Percentiles rank a stretch among this genome's conserved stretches.
Evolutionary conservation across 352 stramenopile species (phyloP).

Genomic region (Saprolegnia parasitica): DNA sequence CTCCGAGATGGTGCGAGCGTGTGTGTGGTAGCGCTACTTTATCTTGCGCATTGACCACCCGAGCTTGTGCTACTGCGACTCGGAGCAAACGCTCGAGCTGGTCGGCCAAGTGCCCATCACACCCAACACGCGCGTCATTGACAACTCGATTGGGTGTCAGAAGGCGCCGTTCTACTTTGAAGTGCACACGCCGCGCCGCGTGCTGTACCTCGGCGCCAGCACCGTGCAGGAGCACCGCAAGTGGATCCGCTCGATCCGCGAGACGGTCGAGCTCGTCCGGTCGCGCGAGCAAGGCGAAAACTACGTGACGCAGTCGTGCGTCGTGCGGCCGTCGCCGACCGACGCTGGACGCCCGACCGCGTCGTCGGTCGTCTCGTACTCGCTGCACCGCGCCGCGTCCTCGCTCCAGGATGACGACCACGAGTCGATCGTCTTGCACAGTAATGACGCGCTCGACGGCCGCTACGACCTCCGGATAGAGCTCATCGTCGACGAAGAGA

Average conservation of each 20-base stretch:
- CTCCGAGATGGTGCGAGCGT: background rate
- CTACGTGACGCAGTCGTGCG: slow-evolving; percentile 5
- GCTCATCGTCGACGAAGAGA: slow-evolving; percentile 14
- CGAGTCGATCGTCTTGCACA: background rate
- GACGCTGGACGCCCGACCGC: slow-evolving; percentile 52
- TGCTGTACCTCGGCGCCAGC: slow-evolving; percentile 9
- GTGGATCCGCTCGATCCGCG: slow-evolving; percentile 23
- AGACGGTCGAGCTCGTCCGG: slow-evolving; percentile 23
- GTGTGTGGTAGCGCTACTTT: slow-evolving; percentile 68
- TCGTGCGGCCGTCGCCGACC: slow-evolving; percentile 15
- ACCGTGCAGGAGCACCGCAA: slow-evolving; percentile 1
- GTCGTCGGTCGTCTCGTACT: slow-evolving; percentile 30
- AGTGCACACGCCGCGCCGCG: slow-evolving; percentile 13
- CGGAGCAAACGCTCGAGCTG: slow-evolving; percentile 75
- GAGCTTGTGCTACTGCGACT: slow-evolving; percentile 77
- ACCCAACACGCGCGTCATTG: slow-evolving; percentile 69
- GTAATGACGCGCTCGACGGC: background rate
- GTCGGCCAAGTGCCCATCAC: slow-evolving; percentile 64
- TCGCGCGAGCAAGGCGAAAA: slow-evolving; percentile 10
- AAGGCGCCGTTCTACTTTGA: slow-evolving; percentile 21
- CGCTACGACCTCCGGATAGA: slow-evolving; percentile 25
- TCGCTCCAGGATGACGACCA: slow-evolving; percentile 8
- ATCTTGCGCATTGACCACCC: slow-evolving; percentile 69
- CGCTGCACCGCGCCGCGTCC: background rate
- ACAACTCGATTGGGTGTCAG: slow-evolving; percentile 38